phyloP scores from a whole-genome alignment of 306 rosid genomes.

The Trifolium subterraneum region DNA sequence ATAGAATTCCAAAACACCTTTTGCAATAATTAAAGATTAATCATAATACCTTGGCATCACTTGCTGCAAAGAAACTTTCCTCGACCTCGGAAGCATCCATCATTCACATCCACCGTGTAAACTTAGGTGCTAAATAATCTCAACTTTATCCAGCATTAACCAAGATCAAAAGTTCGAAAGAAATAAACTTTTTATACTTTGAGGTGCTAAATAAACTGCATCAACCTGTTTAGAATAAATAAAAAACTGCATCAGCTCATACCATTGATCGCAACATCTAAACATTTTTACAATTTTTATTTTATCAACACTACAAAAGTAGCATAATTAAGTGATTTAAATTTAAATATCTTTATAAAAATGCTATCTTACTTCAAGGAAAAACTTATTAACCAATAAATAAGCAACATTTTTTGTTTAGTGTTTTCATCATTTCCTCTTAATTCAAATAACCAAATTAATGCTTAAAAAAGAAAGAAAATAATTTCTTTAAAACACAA shows the following conservation, averaged over 20 bases:
- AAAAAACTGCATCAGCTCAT: slow-evolving; percentile 3
- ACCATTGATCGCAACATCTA: neutral
- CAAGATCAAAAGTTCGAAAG: slow-evolving; percentile 25
- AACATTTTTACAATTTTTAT: neutral
- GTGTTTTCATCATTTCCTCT: slow-evolving; percentile 17
- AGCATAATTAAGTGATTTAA: slow-evolving; percentile 2
- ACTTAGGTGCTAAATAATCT: slow-evolving; percentile 40
- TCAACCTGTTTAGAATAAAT: slow-evolving; percentile 13
- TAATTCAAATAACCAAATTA: slow-evolving; percentile 10
- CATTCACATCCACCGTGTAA: slow-evolving; percentile 42
- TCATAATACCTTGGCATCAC: slow-evolving; percentile 82
- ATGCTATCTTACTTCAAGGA: slow-evolving; percentile 4
- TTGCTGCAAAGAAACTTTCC: slow-evolving; percentile 75
- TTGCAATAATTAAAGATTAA: slow-evolving; percentile 4
- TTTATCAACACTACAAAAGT: slow-evolving; percentile 2
- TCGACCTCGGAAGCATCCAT: slow-evolving; percentile 87
- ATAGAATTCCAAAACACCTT: slow-evolving; percentile 15
- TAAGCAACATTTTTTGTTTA: slow-evolving; percentile 9
- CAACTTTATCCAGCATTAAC: slow-evolving; percentile 49
- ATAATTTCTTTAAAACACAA: slow-evolving; percentile 29
- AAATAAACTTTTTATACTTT: slow-evolving; percentile 33
- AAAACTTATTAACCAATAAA: neutral
- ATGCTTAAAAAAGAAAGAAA: neutral
- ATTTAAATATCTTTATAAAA: neutral
- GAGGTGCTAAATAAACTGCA: neutral